Evolutionary conservation across 2,329 filamentous ascomycete species (phyloP).

Genomic region (Penicillium oxalicum): DNA sequence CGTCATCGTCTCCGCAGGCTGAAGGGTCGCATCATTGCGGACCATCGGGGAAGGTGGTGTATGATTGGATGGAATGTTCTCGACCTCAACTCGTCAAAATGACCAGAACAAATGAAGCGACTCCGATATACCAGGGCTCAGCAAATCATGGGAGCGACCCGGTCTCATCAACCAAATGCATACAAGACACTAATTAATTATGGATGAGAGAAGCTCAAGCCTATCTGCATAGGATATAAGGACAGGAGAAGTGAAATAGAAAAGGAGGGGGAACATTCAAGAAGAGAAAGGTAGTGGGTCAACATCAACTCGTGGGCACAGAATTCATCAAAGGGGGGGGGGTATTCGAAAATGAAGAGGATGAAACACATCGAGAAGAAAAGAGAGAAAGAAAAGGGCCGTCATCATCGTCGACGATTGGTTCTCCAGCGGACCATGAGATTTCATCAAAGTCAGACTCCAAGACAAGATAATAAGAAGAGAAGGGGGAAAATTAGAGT

Average conservation of each 20-base stretch:
- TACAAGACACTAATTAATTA: no score
- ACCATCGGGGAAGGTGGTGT: neutral
- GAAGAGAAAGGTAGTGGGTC: constrained; percentile 12
- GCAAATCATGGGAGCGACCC: no score
- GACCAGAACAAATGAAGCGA: no score
- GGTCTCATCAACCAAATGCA: no score
- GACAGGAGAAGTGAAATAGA: constrained; percentile 19
- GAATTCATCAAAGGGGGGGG: constrained; percentile 8
- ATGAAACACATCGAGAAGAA: constrained; percentile 10
- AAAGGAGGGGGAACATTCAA: constrained; percentile 10
- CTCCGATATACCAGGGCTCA: no score
- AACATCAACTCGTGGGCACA: no score
- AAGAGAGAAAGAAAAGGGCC: constrained; percentile 10
- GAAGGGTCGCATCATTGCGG: neutral
- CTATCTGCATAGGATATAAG: constrained; percentile 11
- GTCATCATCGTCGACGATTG: constrained; percentile 16
- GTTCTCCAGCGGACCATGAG: constrained; percentile 21
- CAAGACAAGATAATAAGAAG: constrained; percentile 5
- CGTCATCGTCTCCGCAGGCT: constrained; percentile 15
- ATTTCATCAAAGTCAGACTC: constrained; percentile 6
- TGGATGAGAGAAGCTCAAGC: no score
- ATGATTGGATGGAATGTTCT: no score
- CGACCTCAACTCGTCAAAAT: no score
- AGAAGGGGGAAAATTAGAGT: constrained; percentile 12
- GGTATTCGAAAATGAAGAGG: constrained; percentile 16